Conservation (phyloP, 148 eudicot genomes). For the Bassia scoparia region DNA sequence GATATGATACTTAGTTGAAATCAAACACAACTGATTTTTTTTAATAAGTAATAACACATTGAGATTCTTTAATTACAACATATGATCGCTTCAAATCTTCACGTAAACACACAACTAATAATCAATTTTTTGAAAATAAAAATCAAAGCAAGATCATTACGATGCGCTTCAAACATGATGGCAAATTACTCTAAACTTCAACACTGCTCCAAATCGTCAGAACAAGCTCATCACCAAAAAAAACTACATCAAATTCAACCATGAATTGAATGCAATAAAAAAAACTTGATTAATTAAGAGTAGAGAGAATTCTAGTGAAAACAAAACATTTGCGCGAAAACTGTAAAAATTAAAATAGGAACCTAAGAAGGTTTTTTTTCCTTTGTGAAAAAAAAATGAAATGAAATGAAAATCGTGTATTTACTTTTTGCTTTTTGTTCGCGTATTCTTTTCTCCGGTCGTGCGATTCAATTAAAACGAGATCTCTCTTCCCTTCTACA, state of each 20-base stretch:
- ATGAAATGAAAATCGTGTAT: too few relatives aligned
- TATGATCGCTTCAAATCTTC: conserved; percentile 7
- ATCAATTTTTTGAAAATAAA: not conserved
- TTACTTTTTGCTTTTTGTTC: too few relatives aligned
- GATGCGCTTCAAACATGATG: conserved; percentile 39
- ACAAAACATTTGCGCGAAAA: too few relatives aligned
- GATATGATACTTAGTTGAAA: not conserved
- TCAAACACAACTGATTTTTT: not conserved
- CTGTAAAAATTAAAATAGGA: too few relatives aligned
- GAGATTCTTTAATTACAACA: not conserved
- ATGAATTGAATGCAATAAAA: not conserved
- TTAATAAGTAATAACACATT: not conserved
- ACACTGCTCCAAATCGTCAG: not conserved
- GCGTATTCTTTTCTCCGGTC: too few relatives aligned
- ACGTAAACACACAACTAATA: not conserved
- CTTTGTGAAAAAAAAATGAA: too few relatives aligned
- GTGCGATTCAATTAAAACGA: too few relatives aligned
- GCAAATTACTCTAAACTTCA: not conserved
- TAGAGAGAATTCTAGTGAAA: too few relatives aligned
- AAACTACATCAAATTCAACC: not conserved
- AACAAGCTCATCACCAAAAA: conserved; percentile 13
- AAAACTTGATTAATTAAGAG: too few relatives aligned
- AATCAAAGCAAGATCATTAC: conserved; percentile 16
- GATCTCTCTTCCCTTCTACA: too few relatives aligned
- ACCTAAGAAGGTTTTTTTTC: too few relatives aligned